Evolutionary conservation across 768 basidiomycete genomes (phyloP), one percentile per base, ranked within the genome.

Genomic region (Chalciporus piperatus): DNA sequence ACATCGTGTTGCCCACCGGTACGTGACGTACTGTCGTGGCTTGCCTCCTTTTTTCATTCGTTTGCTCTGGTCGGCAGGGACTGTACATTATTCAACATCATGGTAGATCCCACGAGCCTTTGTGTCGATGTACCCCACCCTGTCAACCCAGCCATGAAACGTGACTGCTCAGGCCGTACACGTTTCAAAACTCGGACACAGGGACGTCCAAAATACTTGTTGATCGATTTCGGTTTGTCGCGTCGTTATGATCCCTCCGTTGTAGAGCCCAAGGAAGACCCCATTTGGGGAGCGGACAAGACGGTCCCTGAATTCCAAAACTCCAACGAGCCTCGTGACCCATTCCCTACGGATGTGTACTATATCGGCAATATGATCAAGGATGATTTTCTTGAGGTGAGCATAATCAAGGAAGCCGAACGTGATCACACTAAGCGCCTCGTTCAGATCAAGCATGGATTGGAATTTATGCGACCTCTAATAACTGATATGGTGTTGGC

Each of bases 261-360:
- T 4, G 49, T 58, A 0, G 44, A 59, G 0, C 70, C 73, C 0
- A 55, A 54, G 0, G 70, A 67, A 25, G 38, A 52, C 4, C 66
- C 70, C 0, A 61, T 74, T 3, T 53, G 56, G 8, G 78, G 76
- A 0, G 76, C 70, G 2, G 78, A 82, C 57, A 70, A 68, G 45
- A 59, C 72, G 0, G 69, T 69, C 0, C 77, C 77, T 0, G 76
- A 77, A 40, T 71, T 69, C 39, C 59, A 67, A 22, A 59, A 59
- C 12, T 58, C 48, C 6, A 23, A 50, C 0, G 32, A 51, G 1
- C 67, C 61, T 0, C 59, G 65, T 11, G 56, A 79, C 51, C 73
- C 76, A 0, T 80, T 79, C 40, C 60, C 71, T 0, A 71, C 70
- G 0, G 78, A 80, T 28, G 61, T 80, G 1, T 79, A 75, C 51